These are phyloP conservation scores for Cyphellophora attinorum DNA, from an alignment of 2,329 filamentous ascomycete species.

Conservation along the genomic window DNA sequence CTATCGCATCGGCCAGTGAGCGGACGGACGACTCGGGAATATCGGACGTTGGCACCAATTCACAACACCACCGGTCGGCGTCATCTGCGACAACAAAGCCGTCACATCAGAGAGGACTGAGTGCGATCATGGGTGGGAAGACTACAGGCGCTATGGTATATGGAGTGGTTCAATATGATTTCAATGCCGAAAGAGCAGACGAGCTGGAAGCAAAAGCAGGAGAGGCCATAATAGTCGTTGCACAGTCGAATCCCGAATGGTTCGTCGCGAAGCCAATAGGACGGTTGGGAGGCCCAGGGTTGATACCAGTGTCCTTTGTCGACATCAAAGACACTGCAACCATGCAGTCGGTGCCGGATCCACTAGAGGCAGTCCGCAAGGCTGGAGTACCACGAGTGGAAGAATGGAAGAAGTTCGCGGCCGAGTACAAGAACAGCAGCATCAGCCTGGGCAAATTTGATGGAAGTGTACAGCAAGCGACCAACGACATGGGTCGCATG, in stretches of 20 bases:
- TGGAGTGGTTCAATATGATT: slow-evolving; percentile 94
- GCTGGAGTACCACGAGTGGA: slow-evolving; percentile 92
- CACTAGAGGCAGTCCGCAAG: slow-evolving; percentile 72
- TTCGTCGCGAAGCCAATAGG: slow-evolving; percentile 99
- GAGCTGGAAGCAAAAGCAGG: slow-evolving; percentile 91
- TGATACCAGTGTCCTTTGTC: slow-evolving; percentile 94
- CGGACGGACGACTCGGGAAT: slow-evolving; percentile 72
- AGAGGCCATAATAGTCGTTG: slow-evolving; percentile 96
- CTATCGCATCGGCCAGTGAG: slow-evolving; percentile 43
- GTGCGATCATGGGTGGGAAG: slow-evolving; percentile 40
- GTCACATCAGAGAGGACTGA: slow-evolving; percentile 31
- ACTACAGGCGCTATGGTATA: slow-evolving; percentile 78
- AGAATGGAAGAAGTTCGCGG: slow-evolving; percentile 99
- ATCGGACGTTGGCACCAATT: slow-evolving; percentile 42
- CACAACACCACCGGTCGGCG: slow-evolving; percentile 25
- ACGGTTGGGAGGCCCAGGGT: slow-evolving; percentile 81
- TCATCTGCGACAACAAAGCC: slow-evolving; percentile 24
- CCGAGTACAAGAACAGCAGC: slow-evolving; percentile 98
- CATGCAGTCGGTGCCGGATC: slow-evolving; percentile 70
- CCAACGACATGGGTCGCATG: slow-evolving; percentile 67
- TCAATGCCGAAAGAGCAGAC: slow-evolving; percentile 87
- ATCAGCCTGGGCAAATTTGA: slow-evolving; percentile 92
- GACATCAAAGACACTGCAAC: slow-evolving; percentile 92
- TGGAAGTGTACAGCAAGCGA: slow-evolving; percentile 44
- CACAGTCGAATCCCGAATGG: slow-evolving; percentile 97